These are phyloP conservation scores for Fraxinus baroniana DNA, from an alignment of 305 asterid genomes.

Conservation along the genomic window DNA sequence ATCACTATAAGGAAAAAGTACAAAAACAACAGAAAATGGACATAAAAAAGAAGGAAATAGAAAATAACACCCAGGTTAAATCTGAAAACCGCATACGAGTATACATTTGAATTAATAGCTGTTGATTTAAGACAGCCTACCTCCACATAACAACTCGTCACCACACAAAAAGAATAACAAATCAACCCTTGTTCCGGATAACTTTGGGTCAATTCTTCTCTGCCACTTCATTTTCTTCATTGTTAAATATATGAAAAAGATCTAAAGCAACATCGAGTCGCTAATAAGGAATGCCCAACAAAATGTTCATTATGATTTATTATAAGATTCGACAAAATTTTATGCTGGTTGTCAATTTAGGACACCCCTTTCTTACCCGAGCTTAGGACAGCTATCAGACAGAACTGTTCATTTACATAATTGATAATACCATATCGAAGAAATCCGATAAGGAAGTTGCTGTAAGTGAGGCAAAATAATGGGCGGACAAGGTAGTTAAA, in stretches of 20 bases:
- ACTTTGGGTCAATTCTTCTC: not conserved
- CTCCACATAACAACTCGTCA: not conserved
- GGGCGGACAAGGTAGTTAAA: slow-evolving; percentile 10
- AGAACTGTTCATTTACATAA: not conserved
- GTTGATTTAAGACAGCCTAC: slow-evolving; percentile 8
- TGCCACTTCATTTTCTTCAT: not conserved
- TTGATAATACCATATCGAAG: not conserved
- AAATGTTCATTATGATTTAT: not conserved
- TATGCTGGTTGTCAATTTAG: not conserved
- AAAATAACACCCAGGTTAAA: slow-evolving; percentile 21
- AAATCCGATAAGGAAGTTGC: slow-evolving; percentile 4
- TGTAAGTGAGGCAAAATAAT: slow-evolving; percentile 9
- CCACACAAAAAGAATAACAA: not conserved
- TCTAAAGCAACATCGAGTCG: not conserved
- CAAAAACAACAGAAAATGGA: slow-evolving; percentile 15
- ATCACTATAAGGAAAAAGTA: slow-evolving; percentile 19
- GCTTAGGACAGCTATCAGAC: not conserved
- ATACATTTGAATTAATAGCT: slow-evolving; percentile 14
- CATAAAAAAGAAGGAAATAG: slow-evolving; percentile 1
- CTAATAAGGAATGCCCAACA: not conserved
- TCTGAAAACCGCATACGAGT: slow-evolving; percentile 17
- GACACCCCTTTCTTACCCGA: not conserved
- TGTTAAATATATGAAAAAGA: not conserved
- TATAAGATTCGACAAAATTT: not conserved
- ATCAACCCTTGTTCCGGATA: not conserved